Evolutionary conservation across 352 stramenopile species (phyloP).

Genomic region (Nothophytophthora sp.): DNA sequence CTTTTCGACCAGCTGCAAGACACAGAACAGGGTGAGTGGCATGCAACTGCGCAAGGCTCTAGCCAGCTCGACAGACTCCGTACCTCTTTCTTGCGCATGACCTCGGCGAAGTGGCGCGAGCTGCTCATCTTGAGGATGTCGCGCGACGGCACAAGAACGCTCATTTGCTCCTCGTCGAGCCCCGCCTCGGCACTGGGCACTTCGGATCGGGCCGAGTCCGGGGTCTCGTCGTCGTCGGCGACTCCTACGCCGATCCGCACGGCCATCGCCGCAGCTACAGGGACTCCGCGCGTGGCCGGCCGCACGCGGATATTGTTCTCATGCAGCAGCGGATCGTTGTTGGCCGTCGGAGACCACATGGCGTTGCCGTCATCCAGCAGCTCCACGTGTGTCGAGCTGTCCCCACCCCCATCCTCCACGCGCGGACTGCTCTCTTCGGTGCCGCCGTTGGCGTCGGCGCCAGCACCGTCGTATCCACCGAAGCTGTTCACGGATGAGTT

Average conservation of each 20-base stretch:
- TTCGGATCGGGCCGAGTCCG: slow-evolving; percentile 62
- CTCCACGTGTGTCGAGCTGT: slow-evolving; percentile 28
- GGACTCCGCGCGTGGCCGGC: slow-evolving; percentile 17
- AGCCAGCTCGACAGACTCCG: not conserved
- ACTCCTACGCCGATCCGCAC: slow-evolving; percentile 28
- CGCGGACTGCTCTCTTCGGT: slow-evolving; percentile 25
- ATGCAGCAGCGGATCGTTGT: slow-evolving; percentile 75
- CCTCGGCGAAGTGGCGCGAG: slow-evolving; percentile 75
- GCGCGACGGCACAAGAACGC: slow-evolving; percentile 67
- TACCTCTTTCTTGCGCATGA: slow-evolving; percentile 86
- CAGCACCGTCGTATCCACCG: slow-evolving; percentile 32
- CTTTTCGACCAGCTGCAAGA: slow-evolving; percentile 61
- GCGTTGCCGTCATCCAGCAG: slow-evolving; percentile 54
- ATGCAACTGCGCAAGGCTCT: not conserved
- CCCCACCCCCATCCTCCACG: slow-evolving; percentile 24
- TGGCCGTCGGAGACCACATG: slow-evolving; percentile 64
- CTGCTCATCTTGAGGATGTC: slow-evolving; percentile 90
- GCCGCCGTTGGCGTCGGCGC: slow-evolving; percentile 27
- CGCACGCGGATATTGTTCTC: slow-evolving; percentile 81
- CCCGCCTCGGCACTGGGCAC: slow-evolving; percentile 26
- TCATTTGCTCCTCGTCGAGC: slow-evolving; percentile 36
- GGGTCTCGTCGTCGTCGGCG: slow-evolving; percentile 32
- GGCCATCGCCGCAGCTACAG: slow-evolving; percentile 16
- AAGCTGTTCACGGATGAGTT: slow-evolving; percentile 63
- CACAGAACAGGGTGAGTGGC: not conserved